phyloP scores from a whole-genome alignment of 805 yeast species.

The Blastobotrys chiropterorum region DNA sequence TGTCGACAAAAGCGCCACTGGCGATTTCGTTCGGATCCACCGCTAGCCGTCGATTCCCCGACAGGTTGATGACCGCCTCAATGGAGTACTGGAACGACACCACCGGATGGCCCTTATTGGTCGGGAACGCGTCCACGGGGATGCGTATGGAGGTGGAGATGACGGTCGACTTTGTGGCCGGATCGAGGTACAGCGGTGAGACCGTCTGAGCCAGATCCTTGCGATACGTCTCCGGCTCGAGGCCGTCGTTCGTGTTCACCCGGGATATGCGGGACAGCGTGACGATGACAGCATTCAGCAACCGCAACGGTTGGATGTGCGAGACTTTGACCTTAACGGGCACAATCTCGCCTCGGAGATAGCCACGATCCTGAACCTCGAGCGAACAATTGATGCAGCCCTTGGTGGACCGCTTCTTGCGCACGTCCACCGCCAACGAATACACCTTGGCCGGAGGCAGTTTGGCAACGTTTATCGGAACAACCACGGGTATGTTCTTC shows the following conservation, averaged over 20 bases:
- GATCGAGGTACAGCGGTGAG: constrained; percentile 74
- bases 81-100: constrained; percentile 80
- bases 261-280: constrained; percentile 79
- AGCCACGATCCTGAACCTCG: constrained; percentile 57
- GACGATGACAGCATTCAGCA: constrained; percentile 65
- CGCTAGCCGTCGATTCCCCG: constrained; percentile 27
- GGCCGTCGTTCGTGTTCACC: constrained; percentile 49
- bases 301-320: constrained; percentile 66
- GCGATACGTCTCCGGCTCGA: constrained; percentile 57
- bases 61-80: constrained; percentile 76
- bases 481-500: constrained; percentile 51
- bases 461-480: constrained; percentile 66
- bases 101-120: constrained; percentile 62
- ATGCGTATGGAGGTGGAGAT: constrained; percentile 59
- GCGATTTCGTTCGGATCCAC: constrained; percentile 21
- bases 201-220: constrained; percentile 77
- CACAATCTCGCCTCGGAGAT: constrained; percentile 68
- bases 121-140: constrained; percentile 83
- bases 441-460: constrained; percentile 65
- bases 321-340: constrained; percentile 62
- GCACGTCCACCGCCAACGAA: constrained; percentile 52
- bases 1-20: constrained; percentile 50
- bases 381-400: constrained; percentile 37
- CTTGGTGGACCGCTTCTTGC: constrained; percentile 34
- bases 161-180: constrained; percentile 48